A percentile compares a stretch with the other conserved stretches of the same genome.
Evolutionary conservation across 2,329 filamentous ascomycete species (phyloP).

Genomic region (Fusarium sp.): DNA sequence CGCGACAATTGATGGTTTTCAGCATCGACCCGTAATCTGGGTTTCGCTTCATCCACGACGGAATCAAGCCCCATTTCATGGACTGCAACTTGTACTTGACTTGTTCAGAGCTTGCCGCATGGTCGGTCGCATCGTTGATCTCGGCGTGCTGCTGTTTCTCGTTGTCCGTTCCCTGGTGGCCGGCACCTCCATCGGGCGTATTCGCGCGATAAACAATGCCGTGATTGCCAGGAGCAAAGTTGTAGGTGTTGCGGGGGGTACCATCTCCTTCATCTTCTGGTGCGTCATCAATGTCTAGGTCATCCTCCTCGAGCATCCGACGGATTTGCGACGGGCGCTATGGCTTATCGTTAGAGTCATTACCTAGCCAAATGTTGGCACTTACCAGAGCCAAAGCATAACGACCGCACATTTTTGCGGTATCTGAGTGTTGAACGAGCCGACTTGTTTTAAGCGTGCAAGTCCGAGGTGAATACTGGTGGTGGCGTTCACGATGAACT

Average conservation of each 20-base stretch:
- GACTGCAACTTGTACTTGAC: constrained; percentile 84
- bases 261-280: constrained; percentile 75
- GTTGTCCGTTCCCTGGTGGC: constrained; percentile 45
- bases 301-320: constrained; percentile 76
- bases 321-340: constrained; percentile 84
- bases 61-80: constrained; percentile 97
- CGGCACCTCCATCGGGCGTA: constrained; percentile 70
- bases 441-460: not conserved
- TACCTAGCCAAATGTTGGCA: not conserved
- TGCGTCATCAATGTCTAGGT: constrained; percentile 78
- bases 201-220: constrained; percentile 89
- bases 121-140: not conserved
- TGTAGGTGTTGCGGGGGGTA: constrained; percentile 80
- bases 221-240: constrained; percentile 89
- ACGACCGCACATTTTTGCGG: constrained; percentile 50
- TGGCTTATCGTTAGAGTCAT: not conserved
- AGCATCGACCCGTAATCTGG: constrained; percentile 82
- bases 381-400: constrained; percentile 52
- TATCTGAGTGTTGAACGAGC: not conserved
- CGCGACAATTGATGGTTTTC: constrained; percentile 95
- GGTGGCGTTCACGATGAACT: constrained; percentile 5
- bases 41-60: constrained; percentile 90
- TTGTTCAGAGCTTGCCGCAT: not conserved
- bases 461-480: not conserved
- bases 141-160: not conserved